phyloP scores from a whole-genome alignment of 1,284 basidiomycete species.

The Volvariella surrecta region DNA sequence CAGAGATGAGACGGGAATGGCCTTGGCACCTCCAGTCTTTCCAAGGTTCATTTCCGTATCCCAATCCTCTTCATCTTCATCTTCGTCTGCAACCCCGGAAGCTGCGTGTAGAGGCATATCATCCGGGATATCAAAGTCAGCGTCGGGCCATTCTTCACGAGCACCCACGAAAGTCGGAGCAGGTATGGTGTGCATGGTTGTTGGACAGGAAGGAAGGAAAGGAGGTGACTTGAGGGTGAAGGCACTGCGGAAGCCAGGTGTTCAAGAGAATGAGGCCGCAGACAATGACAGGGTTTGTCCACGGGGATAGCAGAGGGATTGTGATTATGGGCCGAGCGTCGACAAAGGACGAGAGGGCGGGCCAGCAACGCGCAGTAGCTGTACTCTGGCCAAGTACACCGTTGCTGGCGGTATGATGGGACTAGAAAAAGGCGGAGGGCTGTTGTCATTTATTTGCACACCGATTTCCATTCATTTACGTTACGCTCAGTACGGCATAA shows the following conservation, averaged over 20 bases:
- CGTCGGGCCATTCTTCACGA: conserved; percentile 75
- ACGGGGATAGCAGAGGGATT: conserved; percentile 11
- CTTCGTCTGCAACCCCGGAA: conserved; percentile 52
- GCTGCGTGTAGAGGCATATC: conserved; percentile 54
- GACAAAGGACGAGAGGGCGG: conserved; percentile 8
- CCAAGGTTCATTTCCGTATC: conserved; percentile 66
- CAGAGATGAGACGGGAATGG: conserved; percentile 21
- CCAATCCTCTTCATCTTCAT: conserved; percentile 63
- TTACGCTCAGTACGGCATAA: conserved; percentile 50
- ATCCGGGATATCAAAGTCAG: conserved; percentile 76
- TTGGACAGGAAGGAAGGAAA: conserved; percentile 3
- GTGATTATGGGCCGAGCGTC: conserved; percentile 9
- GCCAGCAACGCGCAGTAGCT: conserved; percentile 7
- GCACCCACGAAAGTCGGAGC: conserved; percentile 43
- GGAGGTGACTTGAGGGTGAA: conserved; percentile 7
- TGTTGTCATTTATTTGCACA: conserved; percentile 1
- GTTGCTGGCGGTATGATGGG: background rate
- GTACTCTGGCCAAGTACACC: conserved; percentile 4
- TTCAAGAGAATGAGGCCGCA: conserved; percentile 8
- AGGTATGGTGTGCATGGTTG: conserved; percentile 47
- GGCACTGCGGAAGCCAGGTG: conserved; percentile 3
- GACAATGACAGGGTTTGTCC: conserved; percentile 13
- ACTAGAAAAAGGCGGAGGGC: conserved; percentile 8
- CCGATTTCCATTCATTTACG: conserved; percentile 13
- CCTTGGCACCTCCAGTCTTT: conserved; percentile 44